A percentile compares a stretch with the other conserved stretches of the same genome.
phyloP scores from a whole-genome alignment of 176 grass and related monocot species.

The Triticum timopheevii region DNA sequence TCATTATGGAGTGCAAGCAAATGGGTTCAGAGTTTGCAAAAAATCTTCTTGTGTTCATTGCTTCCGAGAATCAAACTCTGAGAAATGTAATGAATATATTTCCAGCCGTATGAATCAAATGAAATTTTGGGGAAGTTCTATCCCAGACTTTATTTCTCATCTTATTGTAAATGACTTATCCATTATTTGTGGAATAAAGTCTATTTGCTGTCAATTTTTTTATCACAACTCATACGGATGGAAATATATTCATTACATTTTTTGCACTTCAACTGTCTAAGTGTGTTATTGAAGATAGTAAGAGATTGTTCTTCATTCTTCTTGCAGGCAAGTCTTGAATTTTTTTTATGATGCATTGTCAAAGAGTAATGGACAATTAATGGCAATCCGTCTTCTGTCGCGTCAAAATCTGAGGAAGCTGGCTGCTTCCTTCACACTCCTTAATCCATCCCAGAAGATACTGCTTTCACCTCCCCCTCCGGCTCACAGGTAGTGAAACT shows the following conservation, averaged over 20 bases:
- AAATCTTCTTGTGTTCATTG: no score
- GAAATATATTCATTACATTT: background rate
- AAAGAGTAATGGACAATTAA: background rate
- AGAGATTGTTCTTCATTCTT: background rate
- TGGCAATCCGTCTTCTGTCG: conserved; percentile 38
- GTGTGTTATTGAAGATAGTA: background rate
- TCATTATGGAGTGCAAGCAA: no score
- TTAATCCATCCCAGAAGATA: conserved; percentile 17
- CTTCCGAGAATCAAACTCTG: no score
- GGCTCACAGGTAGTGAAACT: conserved; percentile 24
- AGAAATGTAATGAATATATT: no score
- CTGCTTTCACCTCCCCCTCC: background rate
- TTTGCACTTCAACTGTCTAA: background rate
- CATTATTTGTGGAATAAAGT: no score
- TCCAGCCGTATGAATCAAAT: no score
- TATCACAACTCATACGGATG: no score
- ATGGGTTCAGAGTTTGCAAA: no score
- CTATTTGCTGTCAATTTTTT: no score
- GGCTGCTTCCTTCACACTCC: conserved; percentile 8
- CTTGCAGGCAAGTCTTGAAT: background rate
- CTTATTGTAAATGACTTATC: no score
- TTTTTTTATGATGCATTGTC: background rate
- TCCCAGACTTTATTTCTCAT: no score
- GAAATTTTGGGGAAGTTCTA: no score
- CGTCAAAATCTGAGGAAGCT: conserved; percentile 36